Conservation (phyloP, 805 yeast genomes). For the Vanderwaltozyma tropicalis region DNA sequence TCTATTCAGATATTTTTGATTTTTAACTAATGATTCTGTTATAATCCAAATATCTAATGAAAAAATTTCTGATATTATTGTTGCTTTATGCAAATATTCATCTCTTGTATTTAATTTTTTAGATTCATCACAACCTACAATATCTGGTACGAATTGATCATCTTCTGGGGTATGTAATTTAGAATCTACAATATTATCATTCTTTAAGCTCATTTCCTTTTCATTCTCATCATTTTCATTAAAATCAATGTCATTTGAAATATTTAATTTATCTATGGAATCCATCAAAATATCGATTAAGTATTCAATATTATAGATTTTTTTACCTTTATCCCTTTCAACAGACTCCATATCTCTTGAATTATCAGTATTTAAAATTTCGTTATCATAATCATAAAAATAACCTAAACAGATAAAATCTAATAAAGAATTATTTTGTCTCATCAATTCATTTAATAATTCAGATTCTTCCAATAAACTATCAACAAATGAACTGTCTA, state of each 20-base stretch:
- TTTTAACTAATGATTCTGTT: conserved; percentile 78
- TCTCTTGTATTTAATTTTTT: too few species aligned
- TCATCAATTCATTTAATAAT: conserved; percentile 29
- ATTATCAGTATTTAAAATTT: background rate
- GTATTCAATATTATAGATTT: conserved; percentile 23
- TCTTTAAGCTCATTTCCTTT: background rate
- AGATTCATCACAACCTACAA: background rate
- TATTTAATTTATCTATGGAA: conserved; percentile 17
- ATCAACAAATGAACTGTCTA: conserved; percentile 27
- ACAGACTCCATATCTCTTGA: background rate
- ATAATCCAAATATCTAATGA: conserved; percentile 87
- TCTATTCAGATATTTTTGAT: conserved; percentile 47
- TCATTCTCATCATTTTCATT: conserved; percentile 2
- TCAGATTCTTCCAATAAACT: conserved; percentile 30
- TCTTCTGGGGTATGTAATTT: background rate
- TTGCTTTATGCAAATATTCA: conserved; percentile 16
- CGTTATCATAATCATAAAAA: conserved; percentile 17
- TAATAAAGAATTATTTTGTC: conserved; percentile 31
- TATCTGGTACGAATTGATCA: background rate
- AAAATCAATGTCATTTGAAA: conserved; percentile 2
- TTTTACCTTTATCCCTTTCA: conserved; percentile 4
- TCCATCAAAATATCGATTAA: conserved; percentile 21
- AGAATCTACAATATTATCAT: background rate
- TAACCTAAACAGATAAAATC: conserved; percentile 44
- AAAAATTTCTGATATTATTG: conserved; percentile 58